phyloP scores from a whole-genome alignment of 2,329 filamentous ascomycete genomes.

The Talaromyces sp. region DNA sequence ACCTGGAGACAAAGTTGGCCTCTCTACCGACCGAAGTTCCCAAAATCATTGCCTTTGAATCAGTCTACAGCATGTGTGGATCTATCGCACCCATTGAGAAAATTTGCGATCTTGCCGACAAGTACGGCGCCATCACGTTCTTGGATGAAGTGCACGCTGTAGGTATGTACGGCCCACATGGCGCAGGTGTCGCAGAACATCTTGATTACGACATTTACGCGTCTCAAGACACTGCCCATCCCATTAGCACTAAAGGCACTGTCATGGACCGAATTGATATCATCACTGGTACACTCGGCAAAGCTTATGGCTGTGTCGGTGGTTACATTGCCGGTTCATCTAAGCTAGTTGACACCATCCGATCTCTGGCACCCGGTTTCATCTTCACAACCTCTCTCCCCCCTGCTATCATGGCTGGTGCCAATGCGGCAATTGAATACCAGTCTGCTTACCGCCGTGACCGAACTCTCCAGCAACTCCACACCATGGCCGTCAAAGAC shows the following conservation, averaged over 20 bases:
- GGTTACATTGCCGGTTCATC: constrained; percentile 92
- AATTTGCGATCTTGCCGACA: constrained; percentile 94
- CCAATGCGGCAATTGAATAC: constrained; percentile 87
- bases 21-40: constrained; percentile 79
- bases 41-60: constrained; percentile 98
- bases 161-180: constrained; percentile 96
- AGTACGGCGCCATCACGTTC: constrained; percentile 96
- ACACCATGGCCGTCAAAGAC: constrained; percentile 91
- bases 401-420: constrained; percentile 94
- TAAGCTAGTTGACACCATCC: constrained; percentile 85
- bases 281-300: constrained; percentile 94
- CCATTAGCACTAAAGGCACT: constrained; percentile 59
- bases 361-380: constrained; percentile 92
- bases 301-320: constrained; percentile 95
- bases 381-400: constrained; percentile 98
- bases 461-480: constrained; percentile 86
- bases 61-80: constrained; percentile 98
- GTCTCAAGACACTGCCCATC: constrained; percentile 59
- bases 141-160: constrained; percentile 98
- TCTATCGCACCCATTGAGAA: constrained; percentile 93
- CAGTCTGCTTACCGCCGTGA: constrained; percentile 83
- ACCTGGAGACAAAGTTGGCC: constrained; percentile 88
- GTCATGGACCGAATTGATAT: constrained; percentile 97
- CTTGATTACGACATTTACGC: constrained; percentile 87
- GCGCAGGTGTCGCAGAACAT: constrained; percentile 94